Evolutionary conservation across 805 yeast species (phyloP).

Genomic region (Saccharomycopsis guyanensis): DNA sequence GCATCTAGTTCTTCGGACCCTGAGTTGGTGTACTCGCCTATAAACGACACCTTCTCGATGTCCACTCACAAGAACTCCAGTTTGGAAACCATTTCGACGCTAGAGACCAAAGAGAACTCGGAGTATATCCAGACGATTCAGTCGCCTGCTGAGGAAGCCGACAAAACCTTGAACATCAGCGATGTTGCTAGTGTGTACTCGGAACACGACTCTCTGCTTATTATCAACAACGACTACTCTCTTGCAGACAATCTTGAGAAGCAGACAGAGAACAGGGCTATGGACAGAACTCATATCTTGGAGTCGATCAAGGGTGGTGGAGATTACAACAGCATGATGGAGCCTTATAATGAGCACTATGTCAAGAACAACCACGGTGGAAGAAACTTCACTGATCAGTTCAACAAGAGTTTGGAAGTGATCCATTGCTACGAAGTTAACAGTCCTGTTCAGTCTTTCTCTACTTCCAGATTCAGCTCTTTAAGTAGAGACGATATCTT

Average conservation of each 20-base stretch:
- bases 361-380: neutral
- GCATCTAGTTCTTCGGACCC: neutral
- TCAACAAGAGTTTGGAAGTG: slow-evolving; percentile 7
- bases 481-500: neutral
- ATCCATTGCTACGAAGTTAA: slow-evolving; percentile 12
- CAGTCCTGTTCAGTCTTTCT: slow-evolving; percentile 5
- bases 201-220: slow-evolving; percentile 12
- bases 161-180: neutral
- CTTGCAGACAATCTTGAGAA: slow-evolving; percentile 5
- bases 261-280: neutral
- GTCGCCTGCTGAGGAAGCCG: neutral
- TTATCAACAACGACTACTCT: slow-evolving; percentile 17
- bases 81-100: slow-evolving; percentile 14
- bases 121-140: neutral
- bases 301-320: neutral
- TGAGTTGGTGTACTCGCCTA: slow-evolving; percentile 12
- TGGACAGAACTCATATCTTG: slow-evolving; percentile 2
- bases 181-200: slow-evolving; percentile 11
- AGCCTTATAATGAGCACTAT: neutral
- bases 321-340: neutral
- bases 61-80: slow-evolving; percentile 9
- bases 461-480: neutral
- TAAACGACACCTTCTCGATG: slow-evolving; percentile 16
- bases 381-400: neutral
- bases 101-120: slow-evolving; percentile 9